phyloP scores from a whole-genome alignment of 495 filamentous ascomycete species.

The Daldinia grandis region DNA sequence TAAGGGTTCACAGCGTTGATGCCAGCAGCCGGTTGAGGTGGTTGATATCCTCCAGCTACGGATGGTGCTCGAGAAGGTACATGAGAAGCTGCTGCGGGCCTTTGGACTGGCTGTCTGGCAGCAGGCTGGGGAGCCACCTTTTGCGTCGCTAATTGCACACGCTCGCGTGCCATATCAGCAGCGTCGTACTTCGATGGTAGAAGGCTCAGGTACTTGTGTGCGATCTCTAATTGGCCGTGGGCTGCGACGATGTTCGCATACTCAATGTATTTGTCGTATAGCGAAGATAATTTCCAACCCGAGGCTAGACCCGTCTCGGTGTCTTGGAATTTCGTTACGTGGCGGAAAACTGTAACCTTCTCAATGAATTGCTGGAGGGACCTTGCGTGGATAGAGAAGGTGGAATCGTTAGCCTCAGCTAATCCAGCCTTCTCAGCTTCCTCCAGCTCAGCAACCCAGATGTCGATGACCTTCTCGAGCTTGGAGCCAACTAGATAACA shows the following conservation, averaged over 20 bases:
- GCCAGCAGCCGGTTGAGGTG: constrained; percentile 46
- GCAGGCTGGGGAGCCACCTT: constrained; percentile 60
- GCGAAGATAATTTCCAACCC: constrained; percentile 85
- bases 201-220: constrained; percentile 90
- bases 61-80: constrained; percentile 28
- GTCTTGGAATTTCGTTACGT: constrained; percentile 91
- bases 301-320: constrained; percentile 70
- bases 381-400: constrained; percentile 90
- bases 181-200: constrained; percentile 86
- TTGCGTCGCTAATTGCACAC: constrained; percentile 84
- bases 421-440: constrained; percentile 80
- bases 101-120: constrained; percentile 44
- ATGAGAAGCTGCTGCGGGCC: constrained; percentile 16
- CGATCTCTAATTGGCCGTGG: constrained; percentile 84
- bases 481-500: constrained; percentile 96
- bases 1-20: constrained; percentile 45
- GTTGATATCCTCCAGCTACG: constrained; percentile 50
- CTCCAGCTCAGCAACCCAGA: constrained; percentile 89
- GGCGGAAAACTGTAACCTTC: constrained; percentile 96
- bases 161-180: constrained; percentile 85
- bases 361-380: constrained; percentile 93
- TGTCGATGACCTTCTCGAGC: constrained; percentile 92
- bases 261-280: constrained; percentile 96
- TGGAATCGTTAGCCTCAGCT: constrained; percentile 73
- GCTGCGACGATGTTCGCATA: constrained; percentile 95